Evolutionary conservation across 495 filamentous ascomycete species (phyloP), one percentile per base, ranked within the genome.

Genomic region (Annulohypoxylon bovei): DNA sequence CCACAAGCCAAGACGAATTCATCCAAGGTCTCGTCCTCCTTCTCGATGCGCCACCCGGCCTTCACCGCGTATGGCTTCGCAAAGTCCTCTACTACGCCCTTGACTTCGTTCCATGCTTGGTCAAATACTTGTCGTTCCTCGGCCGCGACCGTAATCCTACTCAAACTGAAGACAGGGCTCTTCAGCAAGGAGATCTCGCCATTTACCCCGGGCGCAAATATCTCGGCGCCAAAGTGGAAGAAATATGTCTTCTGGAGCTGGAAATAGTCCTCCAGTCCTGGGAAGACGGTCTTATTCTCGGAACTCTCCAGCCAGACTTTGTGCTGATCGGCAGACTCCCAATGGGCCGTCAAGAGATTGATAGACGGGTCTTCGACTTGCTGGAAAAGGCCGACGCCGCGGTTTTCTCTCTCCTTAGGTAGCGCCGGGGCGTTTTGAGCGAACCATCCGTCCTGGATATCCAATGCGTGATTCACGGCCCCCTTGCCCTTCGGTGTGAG

Each of bases 1-100:
- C 86, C 83, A 44, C 68, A 80, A n/a, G 87, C 80, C 0, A 89
- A 42, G 0, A 87, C 80, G 62, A 82, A 85, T 53, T 89, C 86
- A 33, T 86, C 83, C 16, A 78, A 73, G 3, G 70, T 76, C 1
- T 71, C 67, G 4, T 72, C 71, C 33, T 79, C 77, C 30, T 79
- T 81, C 68, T 86, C 86, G 28, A 85, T 78, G 33, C 84, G 77
- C 81, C 85, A 87, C 0, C 86, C 84, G 3, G 75, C 80, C 33
- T 72, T 75, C 44, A 85, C 76, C 5, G 64, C 54, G 25, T 70
- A 67, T 3, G 82, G 81, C 4, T 78, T 74, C 5, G 80, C 75
- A 68, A 82, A 83, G 8, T 74, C 76, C 58, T 81, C 78, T 58
- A 87, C 37, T 27, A 79, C 57, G 6, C 59, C 62, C 58, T 81